Evolutionary conservation across 352 stramenopile species (phyloP).

Genomic region (Peronospora belbahrii): DNA sequence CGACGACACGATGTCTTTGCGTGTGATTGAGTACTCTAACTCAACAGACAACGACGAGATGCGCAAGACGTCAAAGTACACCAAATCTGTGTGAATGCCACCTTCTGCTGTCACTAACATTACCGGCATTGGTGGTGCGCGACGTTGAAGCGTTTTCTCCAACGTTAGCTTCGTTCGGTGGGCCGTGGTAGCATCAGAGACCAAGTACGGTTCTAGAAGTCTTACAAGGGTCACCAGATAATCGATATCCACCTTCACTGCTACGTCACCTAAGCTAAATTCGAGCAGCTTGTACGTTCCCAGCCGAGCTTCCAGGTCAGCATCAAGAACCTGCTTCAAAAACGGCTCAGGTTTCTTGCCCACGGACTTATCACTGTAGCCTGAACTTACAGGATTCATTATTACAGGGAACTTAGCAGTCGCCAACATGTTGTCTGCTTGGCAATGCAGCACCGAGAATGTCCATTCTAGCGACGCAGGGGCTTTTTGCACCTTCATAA

Average conservation of each 20-base stretch:
- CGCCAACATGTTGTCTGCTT: constrained; percentile 82
- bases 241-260: constrained; percentile 80
- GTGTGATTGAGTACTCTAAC: constrained; percentile 79
- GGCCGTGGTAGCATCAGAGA: constrained; percentile 57
- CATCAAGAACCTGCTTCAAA: constrained; percentile 65
- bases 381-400: constrained; percentile 67
- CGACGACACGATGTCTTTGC: constrained; percentile 73
- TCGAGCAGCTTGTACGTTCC: constrained; percentile 79
- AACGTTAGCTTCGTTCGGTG: constrained; percentile 51
- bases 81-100: constrained; percentile 61
- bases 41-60: constrained; percentile 67
- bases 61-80: constrained; percentile 79
- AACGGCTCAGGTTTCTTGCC: constrained; percentile 55
- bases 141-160: constrained; percentile 47
- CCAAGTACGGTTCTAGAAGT: constrained; percentile 69
- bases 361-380: constrained; percentile 67
- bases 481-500: constrained; percentile 65
- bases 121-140: constrained; percentile 54
- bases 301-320: constrained; percentile 63
- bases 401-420: constrained; percentile 80
- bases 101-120: constrained; percentile 48
- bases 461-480: constrained; percentile 67
- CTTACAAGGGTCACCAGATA: constrained; percentile 79
- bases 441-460: constrained; percentile 70
- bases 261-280: constrained; percentile 58